These are phyloP conservation scores for Sodiomyces alkalinus DNA, from an alignment of 2,329 filamentous ascomycete species.

Conservation along the genomic window DNA sequence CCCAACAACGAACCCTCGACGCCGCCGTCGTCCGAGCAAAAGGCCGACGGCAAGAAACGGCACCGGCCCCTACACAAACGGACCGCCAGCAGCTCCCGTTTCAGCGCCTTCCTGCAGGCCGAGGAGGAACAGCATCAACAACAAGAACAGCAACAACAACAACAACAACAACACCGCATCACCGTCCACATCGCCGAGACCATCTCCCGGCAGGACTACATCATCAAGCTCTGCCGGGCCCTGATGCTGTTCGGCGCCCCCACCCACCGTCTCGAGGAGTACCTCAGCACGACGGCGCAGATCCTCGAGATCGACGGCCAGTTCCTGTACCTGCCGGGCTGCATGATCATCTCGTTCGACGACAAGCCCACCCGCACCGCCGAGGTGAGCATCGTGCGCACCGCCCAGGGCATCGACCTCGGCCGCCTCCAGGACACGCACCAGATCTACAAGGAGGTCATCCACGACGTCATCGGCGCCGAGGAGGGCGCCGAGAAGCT, in stretches of 20 bases:
- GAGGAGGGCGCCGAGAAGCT: conserved; percentile 40
- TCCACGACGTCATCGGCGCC: conserved; percentile 42
- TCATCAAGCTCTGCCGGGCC: conserved; percentile 68
- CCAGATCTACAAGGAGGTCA: conserved; percentile 48
- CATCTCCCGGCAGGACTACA: conserved; percentile 64
- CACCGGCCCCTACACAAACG: conserved; percentile 20
- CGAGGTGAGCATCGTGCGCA: conserved; percentile 49
- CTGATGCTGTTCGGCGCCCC: conserved; percentile 83
- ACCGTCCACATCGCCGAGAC: conserved; percentile 46
- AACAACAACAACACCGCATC: too few relatives aligned
- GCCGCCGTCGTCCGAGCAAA: conserved; percentile 8
- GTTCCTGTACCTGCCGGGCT: conserved; percentile 78
- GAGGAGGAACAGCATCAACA: conserved; percentile 25
- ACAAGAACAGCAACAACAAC: too few relatives aligned
- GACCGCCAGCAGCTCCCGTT: conserved; percentile 17
- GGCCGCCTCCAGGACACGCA: conserved; percentile 47
- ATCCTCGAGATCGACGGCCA: conserved; percentile 77
- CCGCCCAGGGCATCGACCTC: conserved; percentile 41
- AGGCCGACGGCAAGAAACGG: conserved; percentile 14
- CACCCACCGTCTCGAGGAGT: conserved; percentile 79
- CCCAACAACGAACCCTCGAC: conserved; percentile 11
- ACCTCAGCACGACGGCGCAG: conserved; percentile 70
- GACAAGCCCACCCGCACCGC: conserved; percentile 50
- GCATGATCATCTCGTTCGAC: conserved; percentile 86
- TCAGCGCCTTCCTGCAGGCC: conserved; percentile 24